Percentiles rank a stretch among this genome's conserved stretches.
These are phyloP conservation scores for Fusarium subtropicale DNA, from an alignment of 2,329 filamentous ascomycete genomes.

Conservation along the genomic window DNA sequence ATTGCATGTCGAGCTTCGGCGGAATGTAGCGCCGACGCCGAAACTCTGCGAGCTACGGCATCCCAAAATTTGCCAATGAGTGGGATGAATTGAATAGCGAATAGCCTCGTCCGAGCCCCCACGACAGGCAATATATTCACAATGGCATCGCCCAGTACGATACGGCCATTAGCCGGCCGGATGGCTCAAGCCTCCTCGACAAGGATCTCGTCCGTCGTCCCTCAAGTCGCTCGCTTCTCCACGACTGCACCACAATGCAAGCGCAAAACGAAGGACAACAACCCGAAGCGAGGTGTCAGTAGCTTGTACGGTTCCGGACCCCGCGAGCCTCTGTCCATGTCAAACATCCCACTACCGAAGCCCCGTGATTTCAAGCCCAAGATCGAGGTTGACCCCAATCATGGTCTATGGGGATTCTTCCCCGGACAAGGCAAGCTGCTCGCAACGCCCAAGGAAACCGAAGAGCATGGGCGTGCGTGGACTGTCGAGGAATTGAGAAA, in stretches of 20 bases:
- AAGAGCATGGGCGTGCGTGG: slow-evolving; percentile 84
- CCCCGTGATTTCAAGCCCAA: slow-evolving; percentile 71
- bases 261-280: slow-evolving; percentile 75
- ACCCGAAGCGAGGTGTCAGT: slow-evolving; percentile 83
- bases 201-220: slow-evolving; percentile 18
- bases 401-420: slow-evolving; percentile 96
- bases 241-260: slow-evolving; percentile 64
- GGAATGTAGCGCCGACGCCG: slow-evolving; percentile 32
- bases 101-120: slow-evolving; percentile 34
- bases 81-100: slow-evolving; percentile 34
- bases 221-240: slow-evolving; percentile 58
- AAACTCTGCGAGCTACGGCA: slow-evolving; percentile 13
- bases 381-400: slow-evolving; percentile 73
- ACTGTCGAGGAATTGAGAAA: slow-evolving; percentile 83
- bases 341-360: slow-evolving; percentile 76
- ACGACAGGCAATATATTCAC: slow-evolving; percentile 36
- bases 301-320: slow-evolving; percentile 82
- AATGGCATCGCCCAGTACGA: slow-evolving; percentile 49
- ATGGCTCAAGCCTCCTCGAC: slow-evolving; percentile 35
- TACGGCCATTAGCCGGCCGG: slow-evolving; percentile 47
- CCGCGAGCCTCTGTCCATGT: slow-evolving; percentile 78
- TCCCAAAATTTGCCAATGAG: slow-evolving; percentile 42
- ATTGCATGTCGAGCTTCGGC: background rate
- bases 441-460: slow-evolving; percentile 76
- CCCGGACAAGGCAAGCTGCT: slow-evolving; percentile 75